A percentile compares a stretch with the other conserved stretches of the same genome.
phyloP scores from a whole-genome alignment of 805 yeast species.

The Candida adriatica region DNA sequence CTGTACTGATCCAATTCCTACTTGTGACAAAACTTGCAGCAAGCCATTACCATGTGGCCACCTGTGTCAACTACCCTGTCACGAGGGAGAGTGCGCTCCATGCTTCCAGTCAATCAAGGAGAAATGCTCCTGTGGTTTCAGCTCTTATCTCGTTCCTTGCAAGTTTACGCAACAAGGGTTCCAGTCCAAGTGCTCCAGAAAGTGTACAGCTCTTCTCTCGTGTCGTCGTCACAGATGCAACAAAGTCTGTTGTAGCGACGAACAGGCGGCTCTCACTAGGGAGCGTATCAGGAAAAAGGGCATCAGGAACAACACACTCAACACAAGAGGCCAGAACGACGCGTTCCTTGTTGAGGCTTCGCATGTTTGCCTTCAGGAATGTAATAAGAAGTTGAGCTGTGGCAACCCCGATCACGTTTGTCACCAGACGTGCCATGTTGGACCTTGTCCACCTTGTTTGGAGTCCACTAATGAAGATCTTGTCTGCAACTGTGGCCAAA shows the following conservation, averaged over 20 bases:
- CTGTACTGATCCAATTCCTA: conserved; percentile 77
- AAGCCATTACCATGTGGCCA: conserved; percentile 68
- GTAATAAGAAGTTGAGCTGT: conserved; percentile 59
- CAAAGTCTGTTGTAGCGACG: conserved; percentile 62
- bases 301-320: conserved; percentile 35
- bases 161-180: conserved; percentile 42
- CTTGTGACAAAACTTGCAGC: conserved; percentile 61
- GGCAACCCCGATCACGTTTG: conserved; percentile 54
- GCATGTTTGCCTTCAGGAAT: conserved; percentile 65
- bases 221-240: conserved; percentile 79
- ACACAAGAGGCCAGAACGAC: conserved; percentile 35
- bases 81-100: conserved; percentile 66
- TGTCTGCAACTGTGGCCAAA: conserved; percentile 74
- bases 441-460: conserved; percentile 73
- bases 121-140: conserved; percentile 58
- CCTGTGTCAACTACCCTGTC: conserved; percentile 67
- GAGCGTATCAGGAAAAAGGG: conserved; percentile 43
- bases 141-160: conserved; percentile 59
- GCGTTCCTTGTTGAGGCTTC: conserved; percentile 58
- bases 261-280: conserved; percentile 45
- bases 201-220: conserved; percentile 67
- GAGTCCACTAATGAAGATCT: conserved; percentile 77
- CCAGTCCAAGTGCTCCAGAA: conserved; percentile 56
- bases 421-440: conserved; percentile 66
- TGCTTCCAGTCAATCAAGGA: conserved; percentile 49